Conservation (phyloP, 768 basidiomycete species). For the Suillus decipiens region DNA sequence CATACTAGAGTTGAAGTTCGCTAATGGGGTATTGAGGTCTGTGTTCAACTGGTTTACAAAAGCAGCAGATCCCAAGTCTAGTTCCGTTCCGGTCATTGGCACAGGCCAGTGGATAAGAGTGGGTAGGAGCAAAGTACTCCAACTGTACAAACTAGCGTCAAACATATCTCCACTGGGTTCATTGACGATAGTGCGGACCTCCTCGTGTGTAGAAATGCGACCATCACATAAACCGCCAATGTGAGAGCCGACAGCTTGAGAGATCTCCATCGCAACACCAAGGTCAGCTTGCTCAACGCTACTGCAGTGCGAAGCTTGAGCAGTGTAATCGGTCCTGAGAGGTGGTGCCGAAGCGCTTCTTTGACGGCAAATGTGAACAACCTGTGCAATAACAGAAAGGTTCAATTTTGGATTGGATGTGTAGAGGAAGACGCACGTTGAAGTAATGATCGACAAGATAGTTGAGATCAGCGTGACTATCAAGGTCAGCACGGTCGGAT, state of each 20-base stretch:
- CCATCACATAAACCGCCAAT: background rate
- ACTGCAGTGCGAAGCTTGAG: slow-evolving; percentile 3
- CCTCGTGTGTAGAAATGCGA: background rate
- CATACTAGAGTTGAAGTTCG: too few relatives aligned
- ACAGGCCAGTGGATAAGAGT: background rate
- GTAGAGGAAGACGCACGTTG: background rate
- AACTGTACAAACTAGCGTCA: background rate
- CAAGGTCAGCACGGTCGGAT: background rate
- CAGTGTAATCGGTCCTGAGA: background rate
- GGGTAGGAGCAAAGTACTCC: slow-evolving; percentile 3
- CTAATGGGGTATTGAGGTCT: background rate
- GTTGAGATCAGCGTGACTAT: background rate
- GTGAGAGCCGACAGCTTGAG: too few relatives aligned
- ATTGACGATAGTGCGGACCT: background rate
- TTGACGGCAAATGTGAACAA: slow-evolving; percentile 2
- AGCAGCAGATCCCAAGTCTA: background rate
- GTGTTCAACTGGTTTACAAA: background rate
- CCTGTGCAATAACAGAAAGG: background rate
- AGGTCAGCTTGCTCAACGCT: background rate
- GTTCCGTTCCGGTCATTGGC: background rate
- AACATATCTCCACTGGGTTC: background rate
- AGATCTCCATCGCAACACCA: too few relatives aligned
- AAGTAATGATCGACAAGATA: background rate
- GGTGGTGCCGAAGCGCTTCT: background rate
- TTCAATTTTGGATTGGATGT: background rate